These are phyloP conservation scores for Kodamaea fungicola DNA, from an alignment of 1,139 yeast genomes.

Conservation along the genomic window DNA sequence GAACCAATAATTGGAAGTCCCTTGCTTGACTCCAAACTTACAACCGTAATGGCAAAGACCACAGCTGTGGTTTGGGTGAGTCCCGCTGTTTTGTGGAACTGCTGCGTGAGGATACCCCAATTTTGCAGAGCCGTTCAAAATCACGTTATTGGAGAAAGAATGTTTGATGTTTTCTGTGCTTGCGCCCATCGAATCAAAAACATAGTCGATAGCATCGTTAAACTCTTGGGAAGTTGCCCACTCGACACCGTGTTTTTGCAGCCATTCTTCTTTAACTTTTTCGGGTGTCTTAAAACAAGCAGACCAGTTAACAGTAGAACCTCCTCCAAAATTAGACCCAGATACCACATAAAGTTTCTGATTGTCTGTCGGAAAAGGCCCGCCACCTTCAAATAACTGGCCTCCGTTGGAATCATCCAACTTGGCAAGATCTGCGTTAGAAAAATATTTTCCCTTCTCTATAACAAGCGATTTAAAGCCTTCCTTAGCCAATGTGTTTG, in stretches of 20 bases:
- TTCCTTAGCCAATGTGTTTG: slow-evolving; percentile 42
- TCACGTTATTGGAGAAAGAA: slow-evolving; percentile 42
- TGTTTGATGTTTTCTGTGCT: slow-evolving; percentile 38
- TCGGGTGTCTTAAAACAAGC: slow-evolving; percentile 53
- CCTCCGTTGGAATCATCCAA: slow-evolving; percentile 40
- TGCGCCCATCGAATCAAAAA: slow-evolving; percentile 51
- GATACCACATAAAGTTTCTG: slow-evolving; percentile 45
- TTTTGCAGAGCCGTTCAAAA: slow-evolving; percentile 44
- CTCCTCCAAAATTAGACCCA: slow-evolving; percentile 60
- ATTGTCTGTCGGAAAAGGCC: slow-evolving; percentile 28
- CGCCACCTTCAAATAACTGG: slow-evolving; percentile 41
- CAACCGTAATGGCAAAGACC: slow-evolving; percentile 54
- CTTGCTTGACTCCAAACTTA: slow-evolving; percentile 50
- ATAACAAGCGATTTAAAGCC: slow-evolving; percentile 47
- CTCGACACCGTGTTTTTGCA: slow-evolving; percentile 43
- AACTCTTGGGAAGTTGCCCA: slow-evolving; percentile 45
- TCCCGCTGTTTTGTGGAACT: slow-evolving; percentile 51
- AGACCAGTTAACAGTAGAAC: slow-evolving; percentile 62
- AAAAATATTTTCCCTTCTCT: slow-evolving; percentile 51
- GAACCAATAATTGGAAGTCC: slow-evolving; percentile 51
- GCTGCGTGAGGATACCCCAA: slow-evolving; percentile 42
- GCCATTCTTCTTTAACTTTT: slow-evolving; percentile 55
- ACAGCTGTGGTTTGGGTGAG: slow-evolving; percentile 42
- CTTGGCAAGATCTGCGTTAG: slow-evolving; percentile 29
- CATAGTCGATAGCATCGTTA: slow-evolving; percentile 48